Evolutionary conservation across 2,329 filamentous ascomycete species (phyloP), one percentile per base, ranked within the genome.

Genomic region (Verticillium dahliae): DNA sequence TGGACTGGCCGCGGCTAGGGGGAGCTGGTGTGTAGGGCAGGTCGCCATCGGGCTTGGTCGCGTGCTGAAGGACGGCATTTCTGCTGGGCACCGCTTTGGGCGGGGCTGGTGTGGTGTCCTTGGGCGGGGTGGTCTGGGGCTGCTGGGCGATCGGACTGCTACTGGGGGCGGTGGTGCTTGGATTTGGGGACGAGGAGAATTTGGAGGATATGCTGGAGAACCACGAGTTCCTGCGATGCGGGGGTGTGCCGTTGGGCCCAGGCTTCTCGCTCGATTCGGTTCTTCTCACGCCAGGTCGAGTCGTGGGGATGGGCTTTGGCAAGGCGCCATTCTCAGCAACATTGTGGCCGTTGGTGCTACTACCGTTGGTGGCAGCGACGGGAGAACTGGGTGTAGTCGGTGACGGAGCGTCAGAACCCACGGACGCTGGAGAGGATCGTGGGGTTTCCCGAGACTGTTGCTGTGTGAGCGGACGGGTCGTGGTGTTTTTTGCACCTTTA

Each of bases 201-300:
- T 96, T 97, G 67, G 91, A 94, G 66, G 92, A 96, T 67, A 98
- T 86, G 71, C 87, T 97, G 61, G 91, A 91, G 70, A 98, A 93
- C 95, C 95, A 99, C 14, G 93, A 97, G 65, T 87, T 88, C 66
- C 92, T 84, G 60, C 85, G 81, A 56, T 80, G 77, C 7, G 78
- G 74, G 1, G 78, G 74, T 41, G 75, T 70, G 61, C 71, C 67
- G 61, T 67, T 66, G 60, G 67, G 63, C 27, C 65, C 63, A 2
- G 61, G 57, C 68, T 70, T 74, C 37, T 75, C 72, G 39, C 68
- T 70, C 1, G 76, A 73, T 37, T 65, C 64, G 58, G 67, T 70
- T 57, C 73, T 72, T n/a, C 68, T 57, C 33, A 73, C 68, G 13
- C 69, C 69, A 5, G 71, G 69, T 13, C 73, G 72, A 27, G 69